Conservation (phyloP, 164 flowering plant species). For the Magnolia sinica region DNA sequence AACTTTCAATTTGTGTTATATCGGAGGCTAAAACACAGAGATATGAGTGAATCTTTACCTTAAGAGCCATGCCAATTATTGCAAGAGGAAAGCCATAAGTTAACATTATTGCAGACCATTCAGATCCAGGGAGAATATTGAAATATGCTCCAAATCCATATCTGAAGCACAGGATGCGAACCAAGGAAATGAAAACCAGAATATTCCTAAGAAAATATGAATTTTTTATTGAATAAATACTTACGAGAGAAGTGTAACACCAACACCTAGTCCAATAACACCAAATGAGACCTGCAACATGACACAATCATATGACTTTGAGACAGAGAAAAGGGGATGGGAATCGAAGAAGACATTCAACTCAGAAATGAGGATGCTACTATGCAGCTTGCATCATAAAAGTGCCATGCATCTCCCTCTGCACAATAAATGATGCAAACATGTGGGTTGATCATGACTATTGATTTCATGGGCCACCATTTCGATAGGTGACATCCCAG, state of each 20-base stretch:
- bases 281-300: constrained; percentile 85
- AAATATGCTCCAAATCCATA: constrained; percentile 99
- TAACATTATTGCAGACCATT: constrained; percentile 96
- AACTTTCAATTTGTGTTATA: background rate
- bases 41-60: constrained; percentile 43
- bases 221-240: constrained; percentile 14
- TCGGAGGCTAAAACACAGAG: background rate
- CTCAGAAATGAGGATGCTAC: too few relatives aligned
- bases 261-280: constrained; percentile 78
- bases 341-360: too few relatives aligned
- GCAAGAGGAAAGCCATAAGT: constrained; percentile 99
- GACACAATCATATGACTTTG: background rate
- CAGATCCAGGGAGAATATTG: constrained; percentile 89
- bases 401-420: too few relatives aligned
- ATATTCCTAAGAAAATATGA: background rate
- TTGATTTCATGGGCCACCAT: background rate
- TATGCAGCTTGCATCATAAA: too few relatives aligned
- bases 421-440: too few relatives aligned
- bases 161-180: constrained; percentile 28
- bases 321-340: too few relatives aligned
- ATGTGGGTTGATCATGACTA: too few relatives aligned
- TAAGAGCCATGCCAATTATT: constrained; percentile 94
- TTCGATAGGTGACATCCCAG: background rate
- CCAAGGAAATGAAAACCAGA: background rate
- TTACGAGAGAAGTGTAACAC: constrained; percentile 79